phyloP scores from a whole-genome alignment of 495 filamentous ascomycete species.

The Jackrogersella minutella region DNA sequence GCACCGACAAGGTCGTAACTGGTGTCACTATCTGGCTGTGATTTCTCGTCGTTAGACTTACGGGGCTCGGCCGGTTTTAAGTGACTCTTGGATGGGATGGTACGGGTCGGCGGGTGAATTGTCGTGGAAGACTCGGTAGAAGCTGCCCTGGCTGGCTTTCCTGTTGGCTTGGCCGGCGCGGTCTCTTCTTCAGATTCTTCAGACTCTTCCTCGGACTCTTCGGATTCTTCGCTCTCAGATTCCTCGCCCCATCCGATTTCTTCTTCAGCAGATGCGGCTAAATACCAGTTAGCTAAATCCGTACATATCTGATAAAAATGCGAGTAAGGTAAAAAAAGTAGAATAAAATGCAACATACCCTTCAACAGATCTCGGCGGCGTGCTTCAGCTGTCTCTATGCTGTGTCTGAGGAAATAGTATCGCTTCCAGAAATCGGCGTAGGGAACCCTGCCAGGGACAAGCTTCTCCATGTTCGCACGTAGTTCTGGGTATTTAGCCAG shows the following conservation, averaged over 20 bases:
- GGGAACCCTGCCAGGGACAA: slow-evolving; percentile 87
- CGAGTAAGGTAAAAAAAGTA: not conserved
- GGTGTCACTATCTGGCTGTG: slow-evolving; percentile 84
- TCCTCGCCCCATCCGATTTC: slow-evolving; percentile 86
- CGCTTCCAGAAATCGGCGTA: slow-evolving; percentile 92
- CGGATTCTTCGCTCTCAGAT: slow-evolving; percentile 32
- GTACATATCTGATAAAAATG: slow-evolving; percentile 6
- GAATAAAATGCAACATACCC: slow-evolving; percentile 62
- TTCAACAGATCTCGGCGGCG: slow-evolving; percentile 89
- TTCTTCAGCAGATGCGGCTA: slow-evolving; percentile 71
- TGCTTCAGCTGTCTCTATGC: slow-evolving; percentile 95
- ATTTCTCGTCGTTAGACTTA: slow-evolving; percentile 85
- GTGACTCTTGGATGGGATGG: slow-evolving; percentile 31
- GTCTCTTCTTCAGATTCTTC: slow-evolving; percentile 44
- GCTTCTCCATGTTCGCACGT: slow-evolving; percentile 89
- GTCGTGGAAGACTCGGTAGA: slow-evolving; percentile 62
- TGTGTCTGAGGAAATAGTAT: slow-evolving; percentile 94
- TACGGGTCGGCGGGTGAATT: slow-evolving; percentile 53
- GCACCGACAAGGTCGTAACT: slow-evolving; percentile 90
- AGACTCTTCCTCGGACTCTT: slow-evolving; percentile 29
- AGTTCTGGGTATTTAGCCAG: slow-evolving; percentile 90
- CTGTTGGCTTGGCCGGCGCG: slow-evolving; percentile 39
- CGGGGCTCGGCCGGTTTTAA: slow-evolving; percentile 71
- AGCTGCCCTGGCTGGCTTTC: slow-evolving; percentile 46
- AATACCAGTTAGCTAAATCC: slow-evolving; percentile 47